Evolutionary conservation across 805 yeast genomes (phyloP).

Genomic region (Candida maris): DNA sequence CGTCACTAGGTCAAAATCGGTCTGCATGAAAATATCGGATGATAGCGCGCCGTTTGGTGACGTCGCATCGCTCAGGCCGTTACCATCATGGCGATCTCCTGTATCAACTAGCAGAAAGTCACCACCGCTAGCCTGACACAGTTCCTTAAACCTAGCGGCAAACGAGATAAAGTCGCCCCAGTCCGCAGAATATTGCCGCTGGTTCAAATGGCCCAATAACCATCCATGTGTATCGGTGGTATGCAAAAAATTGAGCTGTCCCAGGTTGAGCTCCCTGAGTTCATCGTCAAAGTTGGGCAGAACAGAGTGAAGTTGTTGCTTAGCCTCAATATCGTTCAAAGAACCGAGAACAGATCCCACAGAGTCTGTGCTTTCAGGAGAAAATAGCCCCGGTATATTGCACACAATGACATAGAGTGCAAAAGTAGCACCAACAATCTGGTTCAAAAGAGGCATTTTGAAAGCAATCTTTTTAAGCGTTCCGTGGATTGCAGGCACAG

Average conservation of each 20-base stretch:
- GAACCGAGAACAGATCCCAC: not conserved
- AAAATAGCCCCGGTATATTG: conserved; percentile 5
- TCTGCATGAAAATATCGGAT: conserved; percentile 55
- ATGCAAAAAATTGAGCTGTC: conserved; percentile 79
- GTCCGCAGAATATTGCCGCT: conserved; percentile 71
- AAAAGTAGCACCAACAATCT: conserved; percentile 4
- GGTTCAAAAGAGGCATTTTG: conserved; percentile 7
- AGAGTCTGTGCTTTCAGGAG: not conserved
- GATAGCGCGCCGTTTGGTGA: conserved; percentile 65
- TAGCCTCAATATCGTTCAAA: not conserved
- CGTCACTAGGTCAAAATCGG: conserved; percentile 74
- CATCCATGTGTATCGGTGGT: conserved; percentile 98
- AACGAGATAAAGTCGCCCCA: conserved; percentile 92
- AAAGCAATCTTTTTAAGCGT: no score
- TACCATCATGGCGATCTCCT: conserved; percentile 95
- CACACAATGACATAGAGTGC: conserved; percentile 6
- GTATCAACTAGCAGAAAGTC: conserved; percentile 80
- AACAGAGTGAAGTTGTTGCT: conserved; percentile 18
- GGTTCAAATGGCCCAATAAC: conserved; percentile 86
- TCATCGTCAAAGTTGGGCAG: conserved; percentile 34
- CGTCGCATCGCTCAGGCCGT: conserved; percentile 82
- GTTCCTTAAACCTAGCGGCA: conserved; percentile 42
- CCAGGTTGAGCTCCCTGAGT: conserved; percentile 58
- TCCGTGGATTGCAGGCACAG: no score
- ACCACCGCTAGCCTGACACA: conserved; percentile 33